These are phyloP conservation scores for Thozetella sp. DNA, from an alignment of 495 filamentous ascomycete species.

Conservation along the genomic window DNA sequence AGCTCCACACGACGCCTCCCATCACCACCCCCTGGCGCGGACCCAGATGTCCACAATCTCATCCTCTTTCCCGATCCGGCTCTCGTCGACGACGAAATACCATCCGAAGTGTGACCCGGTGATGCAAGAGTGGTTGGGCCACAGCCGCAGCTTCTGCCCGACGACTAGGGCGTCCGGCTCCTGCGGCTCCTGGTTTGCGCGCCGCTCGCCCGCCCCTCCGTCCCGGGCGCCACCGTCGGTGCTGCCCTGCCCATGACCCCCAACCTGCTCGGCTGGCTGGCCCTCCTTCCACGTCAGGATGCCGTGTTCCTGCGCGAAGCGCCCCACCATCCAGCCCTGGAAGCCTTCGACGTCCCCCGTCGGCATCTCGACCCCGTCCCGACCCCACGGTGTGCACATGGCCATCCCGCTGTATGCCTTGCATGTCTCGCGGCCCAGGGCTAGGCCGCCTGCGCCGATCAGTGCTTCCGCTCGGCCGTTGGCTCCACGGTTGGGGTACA, in stretches of 20 bases:
- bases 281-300: not conserved
- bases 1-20: too few species aligned
- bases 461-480: slow-evolving; percentile 63
- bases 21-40: slow-evolving; percentile 62
- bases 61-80: slow-evolving; percentile 46
- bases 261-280: slow-evolving; percentile 49
- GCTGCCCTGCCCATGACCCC: too few species aligned
- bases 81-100: slow-evolving; percentile 77
- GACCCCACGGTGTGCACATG: slow-evolving; percentile 54
- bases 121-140: slow-evolving; percentile 87
- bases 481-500: slow-evolving; percentile 63
- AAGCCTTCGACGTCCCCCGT: not conserved
- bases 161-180: slow-evolving; percentile 56
- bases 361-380: slow-evolving; percentile 72
- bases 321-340: slow-evolving; percentile 40
- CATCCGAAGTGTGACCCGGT: slow-evolving; percentile 71
- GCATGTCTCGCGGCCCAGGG: slow-evolving; percentile 78
- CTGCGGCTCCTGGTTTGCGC: slow-evolving; percentile 69
- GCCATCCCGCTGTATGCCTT: slow-evolving; percentile 35
- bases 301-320: slow-evolving; percentile 26
- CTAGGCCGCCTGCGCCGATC: slow-evolving; percentile 69
- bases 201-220: too few species aligned
- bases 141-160: slow-evolving; percentile 68
- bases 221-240: too few species aligned
- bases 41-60: slow-evolving; percentile 74